Evolutionary conservation across 208 protist species (phyloP), one percentile per base, ranked within the genome.

Genomic region (Strigomonas galati): DNA sequence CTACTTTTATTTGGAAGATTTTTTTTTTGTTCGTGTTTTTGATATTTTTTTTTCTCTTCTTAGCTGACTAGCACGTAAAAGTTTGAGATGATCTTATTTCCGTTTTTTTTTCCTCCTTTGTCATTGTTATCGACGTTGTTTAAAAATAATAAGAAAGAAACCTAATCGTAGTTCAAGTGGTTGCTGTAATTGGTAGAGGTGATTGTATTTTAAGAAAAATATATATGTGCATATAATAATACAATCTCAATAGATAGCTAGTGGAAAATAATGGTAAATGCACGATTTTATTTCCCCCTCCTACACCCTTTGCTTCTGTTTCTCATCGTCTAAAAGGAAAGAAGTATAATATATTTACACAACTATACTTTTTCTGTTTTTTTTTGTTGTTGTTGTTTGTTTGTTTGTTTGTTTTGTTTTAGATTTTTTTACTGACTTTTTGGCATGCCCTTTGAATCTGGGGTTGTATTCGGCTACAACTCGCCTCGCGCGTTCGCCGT

Each of bases 391-490:
- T 37, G 9, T 37, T 37, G 32, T 37, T 37, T 37, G 2, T 12
- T 61, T 59, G 4, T 40, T 58, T 49, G n/a, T 35, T 30, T 37
- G 1, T 58, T 10, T 19, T 57, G 9, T 23, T 31, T 49, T 58
- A 35, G 3, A 46, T 46, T 6, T 23, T 23, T 49, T n/a, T 28
- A 27, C 10, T 5, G 19, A 24, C 35, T n/a, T 19, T 49, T 59
- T 43, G 23, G 54, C 21, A n/a, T 23, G 21, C 15, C 21, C 5
- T 57, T 31, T 21, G 14, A 31, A 5, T 57, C 12, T 2, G 21
- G 23, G 2, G 21, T 40, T 1, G 17, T 31, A 19, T 21, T 82
- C 21, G 80, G 80, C 3, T 79, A 74, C 62, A 85, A 80, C 46
- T 58, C 51, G 10, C 57, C 73, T 15, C 46, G 17, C 5, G 23